These are phyloP conservation scores for Aspergillus chevalieri DNA, from an alignment of 2,329 filamentous ascomycete genomes.

Conservation along the genomic window DNA sequence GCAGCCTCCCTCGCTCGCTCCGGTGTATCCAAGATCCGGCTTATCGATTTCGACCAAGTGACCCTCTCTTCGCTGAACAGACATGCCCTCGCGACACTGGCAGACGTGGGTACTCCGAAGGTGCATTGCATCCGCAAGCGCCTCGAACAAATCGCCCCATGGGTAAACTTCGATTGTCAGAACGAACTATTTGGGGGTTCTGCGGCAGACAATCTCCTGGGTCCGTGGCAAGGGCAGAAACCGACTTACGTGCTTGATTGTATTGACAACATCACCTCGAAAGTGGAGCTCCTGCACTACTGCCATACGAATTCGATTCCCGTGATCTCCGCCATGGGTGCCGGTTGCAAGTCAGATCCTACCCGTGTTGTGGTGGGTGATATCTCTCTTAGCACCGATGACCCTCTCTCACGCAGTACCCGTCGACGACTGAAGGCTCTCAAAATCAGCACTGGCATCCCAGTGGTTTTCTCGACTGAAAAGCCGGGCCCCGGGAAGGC, in stretches of 20 bases:
- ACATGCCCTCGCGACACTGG: constrained; percentile 90
- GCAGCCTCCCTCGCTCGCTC: constrained; percentile 79
- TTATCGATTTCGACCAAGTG: constrained; percentile 97
- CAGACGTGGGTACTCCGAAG: constrained; percentile 89
- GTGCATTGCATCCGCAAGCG: constrained; percentile 75
- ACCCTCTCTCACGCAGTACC: constrained; percentile 79
- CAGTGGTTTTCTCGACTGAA: constrained; percentile 88
- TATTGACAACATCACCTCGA: constrained; percentile 97
- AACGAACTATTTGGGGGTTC: constrained; percentile 73
- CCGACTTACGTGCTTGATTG: constrained; percentile 93
- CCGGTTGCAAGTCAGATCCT: constrained; percentile 82
- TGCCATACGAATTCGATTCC: constrained; percentile 71
- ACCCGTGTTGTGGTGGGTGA: constrained; percentile 86
- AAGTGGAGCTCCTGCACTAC: constrained; percentile 83
- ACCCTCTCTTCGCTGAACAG: constrained; percentile 89
- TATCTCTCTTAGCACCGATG: constrained; percentile 80
- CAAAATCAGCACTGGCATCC: constrained; percentile 78
- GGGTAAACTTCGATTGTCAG: constrained; percentile 80
- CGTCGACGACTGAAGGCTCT: constrained; percentile 67
- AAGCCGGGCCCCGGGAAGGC: constrained; percentile 87
- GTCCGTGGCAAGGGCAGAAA: constrained; percentile 42
- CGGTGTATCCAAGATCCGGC: constrained; percentile 76
- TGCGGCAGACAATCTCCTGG: constrained; percentile 62
- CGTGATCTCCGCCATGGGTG: constrained; percentile 93
- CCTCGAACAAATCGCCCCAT: constrained; percentile 80